Evolutionary conservation across 1,284 basidiomycete genomes (phyloP).

Genomic region (Cerrena zonata): DNA sequence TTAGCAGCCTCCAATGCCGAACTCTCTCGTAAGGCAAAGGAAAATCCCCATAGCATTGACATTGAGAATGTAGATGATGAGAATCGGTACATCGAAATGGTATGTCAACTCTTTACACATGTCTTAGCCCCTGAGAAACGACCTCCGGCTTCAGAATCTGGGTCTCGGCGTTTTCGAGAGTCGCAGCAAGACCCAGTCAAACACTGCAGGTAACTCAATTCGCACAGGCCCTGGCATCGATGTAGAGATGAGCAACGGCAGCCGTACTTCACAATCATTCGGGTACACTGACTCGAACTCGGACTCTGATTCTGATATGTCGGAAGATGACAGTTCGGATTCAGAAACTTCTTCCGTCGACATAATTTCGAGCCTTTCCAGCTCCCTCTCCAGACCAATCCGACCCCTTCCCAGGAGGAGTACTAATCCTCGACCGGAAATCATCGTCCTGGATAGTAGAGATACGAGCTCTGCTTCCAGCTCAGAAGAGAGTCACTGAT

Average conservation of each 20-base stretch:
- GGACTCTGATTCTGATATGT: constrained; percentile 16
- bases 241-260: constrained; percentile 13
- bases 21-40: constrained; percentile 37
- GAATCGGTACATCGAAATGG: constrained; percentile 62
- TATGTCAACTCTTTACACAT: constrained; percentile 23
- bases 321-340: constrained; percentile 10
- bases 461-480: constrained; percentile 10
- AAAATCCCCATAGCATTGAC: constrained; percentile 52
- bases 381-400: constrained; percentile 15
- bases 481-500: constrained; percentile 11
- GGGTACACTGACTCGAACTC: constrained; percentile 15
- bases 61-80: constrained; percentile 53
- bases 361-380: constrained; percentile 14
- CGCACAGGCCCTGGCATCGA: constrained; percentile 18
- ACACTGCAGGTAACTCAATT: constrained; percentile 11
- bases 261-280: constrained; percentile 9
- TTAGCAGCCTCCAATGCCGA: constrained; percentile 56
- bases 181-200: constrained; percentile 13
- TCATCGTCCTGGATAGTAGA: constrained; percentile 18
- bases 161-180: constrained; percentile 60
- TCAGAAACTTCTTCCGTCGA: constrained; percentile 18
- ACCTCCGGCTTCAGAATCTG: constrained; percentile 41
- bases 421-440: constrained; percentile 17
- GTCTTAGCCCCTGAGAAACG: constrained; percentile 4
- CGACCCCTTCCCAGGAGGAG: constrained; percentile 24